These are phyloP conservation scores for Gymnopus androsaceus DNA, from an alignment of 1,284 basidiomycete species.

Conservation along the genomic window DNA sequence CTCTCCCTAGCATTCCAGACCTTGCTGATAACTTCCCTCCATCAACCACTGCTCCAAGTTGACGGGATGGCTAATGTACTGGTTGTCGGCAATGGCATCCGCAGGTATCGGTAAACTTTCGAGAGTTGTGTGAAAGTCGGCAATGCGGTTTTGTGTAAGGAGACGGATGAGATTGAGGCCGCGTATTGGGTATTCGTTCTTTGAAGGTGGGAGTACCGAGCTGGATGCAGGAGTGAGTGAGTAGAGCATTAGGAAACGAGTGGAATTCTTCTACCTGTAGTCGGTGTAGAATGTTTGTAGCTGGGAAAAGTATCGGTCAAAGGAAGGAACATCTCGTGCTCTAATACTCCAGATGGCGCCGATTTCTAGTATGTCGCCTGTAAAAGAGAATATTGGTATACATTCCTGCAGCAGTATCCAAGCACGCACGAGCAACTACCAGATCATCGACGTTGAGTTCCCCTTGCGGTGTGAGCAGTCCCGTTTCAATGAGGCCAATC, in stretches of 20 bases:
- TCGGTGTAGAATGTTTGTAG: conserved; percentile 93
- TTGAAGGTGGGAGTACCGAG: conserved; percentile 76
- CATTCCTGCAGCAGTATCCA: neutral
- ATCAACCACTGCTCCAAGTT: conserved; percentile 97
- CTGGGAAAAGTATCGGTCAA: conserved; percentile 94
- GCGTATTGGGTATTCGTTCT: conserved; percentile 85
- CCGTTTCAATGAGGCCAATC: conserved; percentile 79
- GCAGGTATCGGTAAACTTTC: conserved; percentile 86
- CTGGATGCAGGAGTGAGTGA: conserved; percentile 37
- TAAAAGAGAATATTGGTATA: conserved; percentile 12
- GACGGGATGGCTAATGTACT: conserved; percentile 83
- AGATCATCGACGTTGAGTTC: conserved; percentile 64
- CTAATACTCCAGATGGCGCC: conserved; percentile 94
- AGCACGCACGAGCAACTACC: conserved; percentile 64
- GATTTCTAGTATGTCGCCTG: conserved; percentile 94
- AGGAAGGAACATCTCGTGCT: conserved; percentile 84
- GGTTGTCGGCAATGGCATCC: conserved; percentile 72
- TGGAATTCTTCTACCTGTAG: conserved; percentile 53
- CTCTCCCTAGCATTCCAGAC: conserved; percentile 95
- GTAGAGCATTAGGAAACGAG: neutral
- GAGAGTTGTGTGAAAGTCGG: conserved; percentile 98
- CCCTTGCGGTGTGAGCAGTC: conserved; percentile 69
- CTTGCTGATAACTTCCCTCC: conserved; percentile 98
- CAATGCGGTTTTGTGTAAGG: conserved; percentile 94
- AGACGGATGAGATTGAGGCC: conserved; percentile 94